Evolutionary conservation across 2,329 filamentous ascomycete genomes (phyloP), one percentile per base, ranked within the genome.

Genomic region (Endocalyx cinctus): DNA sequence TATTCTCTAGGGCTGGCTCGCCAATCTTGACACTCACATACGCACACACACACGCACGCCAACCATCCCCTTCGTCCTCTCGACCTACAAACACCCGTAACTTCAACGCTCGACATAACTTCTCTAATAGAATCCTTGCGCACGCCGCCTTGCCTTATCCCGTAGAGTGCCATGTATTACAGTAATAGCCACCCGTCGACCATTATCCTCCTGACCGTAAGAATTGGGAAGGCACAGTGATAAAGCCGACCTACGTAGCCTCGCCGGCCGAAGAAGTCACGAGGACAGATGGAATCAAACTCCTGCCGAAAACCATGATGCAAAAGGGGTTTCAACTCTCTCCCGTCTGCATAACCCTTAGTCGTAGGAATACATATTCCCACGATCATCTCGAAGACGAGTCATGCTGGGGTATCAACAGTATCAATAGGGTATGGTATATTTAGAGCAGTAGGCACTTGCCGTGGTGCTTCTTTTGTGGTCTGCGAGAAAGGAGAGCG

Each of bases 371-470:
- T 45, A 46, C 42, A n/a, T n/a, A n/a, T n/a, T n/a, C n/a, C n/a
- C n/a, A n/a, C n/a, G n/a, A n/a, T n/a, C n/a, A n/a, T n/a, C n/a
- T n/a, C n/a, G 43, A 54, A 45, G 46, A 45, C 47, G 46, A 45
- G 43, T 46, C 47, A 46, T 43, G 49, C 44, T 44, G 51, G 47
- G 46, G 47, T 48, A 51, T 52, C 47, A 48, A 51, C 49, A 47
- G 50, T 54, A 50, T 52, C 47, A 46, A 50, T 44, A 47, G 43
- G 44, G 40, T 39, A 47, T 43, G 39, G 38, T 35, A 43, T 39
- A 42, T 73, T 83, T 92, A 94, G 77, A 94, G 76, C 64, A 94
- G 81, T 63, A 79, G 63, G 73, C 83, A 88, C 77, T 86, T 52
- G 36, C 39, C 84, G 70, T 79, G 77, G 70, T 79, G 77, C 69